Evolutionary conservation across 2,329 filamentous ascomycete species (phyloP), one percentile per base, ranked within the genome.

Genomic region (Hortaea sp.): DNA sequence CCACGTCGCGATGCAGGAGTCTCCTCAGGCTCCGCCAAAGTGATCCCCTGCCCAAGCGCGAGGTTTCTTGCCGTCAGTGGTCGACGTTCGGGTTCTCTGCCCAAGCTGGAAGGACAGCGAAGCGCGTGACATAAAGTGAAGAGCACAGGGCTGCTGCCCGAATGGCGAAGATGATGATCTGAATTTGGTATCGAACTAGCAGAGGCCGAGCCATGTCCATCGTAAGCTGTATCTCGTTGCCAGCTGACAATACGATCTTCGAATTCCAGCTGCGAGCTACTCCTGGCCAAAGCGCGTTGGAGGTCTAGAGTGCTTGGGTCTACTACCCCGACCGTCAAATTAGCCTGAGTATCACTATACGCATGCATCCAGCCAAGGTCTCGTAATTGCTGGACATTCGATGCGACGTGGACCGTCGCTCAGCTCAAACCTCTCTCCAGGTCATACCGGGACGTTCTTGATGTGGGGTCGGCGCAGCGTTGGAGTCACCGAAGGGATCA

Each of bases 401-500:
- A 20, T 20, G 20, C 20, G 20, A 20, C 20, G 20, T 20, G 20
- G 20, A 20, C 20, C 20, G 20, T 20, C 20, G 11, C 20, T 9
- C 7, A 20, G 38, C 38, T 40, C 38, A 54, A 5, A 56, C 46
- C 12, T 55, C 55, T 42, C 48, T 64, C 63, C 63, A 65, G 39
- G 53, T 61, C 61, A 65, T 63, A 5, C 62, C 62, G 5, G 52
- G 43, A 32, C 58, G 66, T 59, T 73, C 73, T 37, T 61, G 56
- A 55, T 62, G 67, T 12, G 74, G 75, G 3, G 75, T 78, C 42
- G 71, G 71, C 28, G 86, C 74, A 4, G 81, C 85, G 61, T 94
- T 89, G 38, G 77, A 78, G 63, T 95, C 88, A 4, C 85, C 86
- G 63, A 95, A 95, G 0, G 88, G 88, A 60, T 94, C 79, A 52